Conservation (phyloP, 2,329 filamentous ascomycete genomes). For the Talaromyces funiculosus region DNA sequence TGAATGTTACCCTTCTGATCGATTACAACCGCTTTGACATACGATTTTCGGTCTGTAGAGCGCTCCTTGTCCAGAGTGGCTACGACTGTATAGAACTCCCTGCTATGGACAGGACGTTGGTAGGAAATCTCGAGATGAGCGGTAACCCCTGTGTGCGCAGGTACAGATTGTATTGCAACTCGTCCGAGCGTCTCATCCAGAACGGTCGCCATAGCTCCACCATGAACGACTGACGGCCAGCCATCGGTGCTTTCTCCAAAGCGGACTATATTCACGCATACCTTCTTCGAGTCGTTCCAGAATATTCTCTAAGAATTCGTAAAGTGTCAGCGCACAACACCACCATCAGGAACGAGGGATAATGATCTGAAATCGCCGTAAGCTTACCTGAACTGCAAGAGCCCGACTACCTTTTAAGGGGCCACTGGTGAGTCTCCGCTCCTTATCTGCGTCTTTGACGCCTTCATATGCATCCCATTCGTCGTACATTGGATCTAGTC, state of each 20-base stretch:
- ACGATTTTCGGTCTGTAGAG: slow-evolving; percentile 36
- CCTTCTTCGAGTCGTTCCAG: slow-evolving; percentile 54
- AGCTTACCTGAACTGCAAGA: slow-evolving; percentile 36
- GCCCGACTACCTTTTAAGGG: slow-evolving; percentile 36
- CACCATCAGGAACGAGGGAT: neutral
- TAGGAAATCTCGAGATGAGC: slow-evolving; percentile 58
- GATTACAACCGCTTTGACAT: slow-evolving; percentile 30
- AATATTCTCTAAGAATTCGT: slow-evolving; percentile 55
- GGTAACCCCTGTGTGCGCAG: slow-evolving; percentile 49
- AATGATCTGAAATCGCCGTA: neutral
- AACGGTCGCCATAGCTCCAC: slow-evolving; percentile 62
- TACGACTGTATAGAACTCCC: slow-evolving; percentile 59
- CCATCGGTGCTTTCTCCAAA: slow-evolving; percentile 61
- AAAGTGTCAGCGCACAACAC: neutral
- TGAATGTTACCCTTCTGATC: slow-evolving; percentile 49
- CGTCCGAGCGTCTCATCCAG: slow-evolving; percentile 66
- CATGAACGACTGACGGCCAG: slow-evolving; percentile 68
- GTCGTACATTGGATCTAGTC: slow-evolving; percentile 34
- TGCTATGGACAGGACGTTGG: slow-evolving; percentile 53
- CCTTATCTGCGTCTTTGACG: slow-evolving; percentile 31
- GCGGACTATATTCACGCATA: slow-evolving; percentile 59
- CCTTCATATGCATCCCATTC: slow-evolving; percentile 36
- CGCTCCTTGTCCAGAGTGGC: slow-evolving; percentile 38
- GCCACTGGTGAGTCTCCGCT: slow-evolving; percentile 34
- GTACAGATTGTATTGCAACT: slow-evolving; percentile 50